Conservation (phyloP, 805 yeast species). For the Ogataea henricii region DNA sequence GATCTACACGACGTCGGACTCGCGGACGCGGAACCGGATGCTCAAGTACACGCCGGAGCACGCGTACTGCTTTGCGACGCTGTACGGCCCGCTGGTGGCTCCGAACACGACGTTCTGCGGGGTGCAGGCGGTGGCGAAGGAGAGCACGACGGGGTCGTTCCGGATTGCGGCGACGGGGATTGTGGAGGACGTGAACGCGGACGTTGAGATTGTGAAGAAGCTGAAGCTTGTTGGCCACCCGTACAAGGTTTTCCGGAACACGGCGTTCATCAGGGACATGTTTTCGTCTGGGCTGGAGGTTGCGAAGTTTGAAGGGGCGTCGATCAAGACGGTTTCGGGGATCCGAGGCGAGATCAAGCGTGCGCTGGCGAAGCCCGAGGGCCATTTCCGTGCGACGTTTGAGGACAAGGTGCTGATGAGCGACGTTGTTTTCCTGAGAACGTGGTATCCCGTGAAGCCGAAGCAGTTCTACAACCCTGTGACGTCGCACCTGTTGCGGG, state of each 20-base stretch:
- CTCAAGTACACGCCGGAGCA: constrained; percentile 98
- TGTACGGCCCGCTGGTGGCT: constrained; percentile 95
- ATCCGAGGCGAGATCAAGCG: constrained; percentile 96
- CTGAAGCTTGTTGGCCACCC: constrained; percentile 95
- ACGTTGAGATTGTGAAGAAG: constrained; percentile 91
- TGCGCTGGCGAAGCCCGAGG: constrained; percentile 92
- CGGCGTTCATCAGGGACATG: constrained; percentile 98
- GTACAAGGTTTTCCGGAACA: constrained; percentile 87
- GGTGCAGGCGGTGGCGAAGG: constrained; percentile 81
- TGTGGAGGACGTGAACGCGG: constrained; percentile 88
- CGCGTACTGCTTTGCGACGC: constrained; percentile 92
- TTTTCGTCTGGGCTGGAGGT: constrained; percentile 89
- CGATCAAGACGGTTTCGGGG: constrained; percentile 94
- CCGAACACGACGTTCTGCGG: constrained; percentile 98
- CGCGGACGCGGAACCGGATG: constrained; percentile 97
- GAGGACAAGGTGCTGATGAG: constrained; percentile 93
- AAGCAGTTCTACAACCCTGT: constrained; percentile 95
- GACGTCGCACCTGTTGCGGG: constrained; percentile 74
- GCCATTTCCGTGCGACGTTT: constrained; percentile 93
- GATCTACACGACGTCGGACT: constrained; percentile 92
- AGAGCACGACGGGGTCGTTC: constrained; percentile 84
- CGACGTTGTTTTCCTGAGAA: constrained; percentile 85
- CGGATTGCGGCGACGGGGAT: constrained; percentile 97
- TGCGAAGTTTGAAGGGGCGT: constrained; percentile 97
- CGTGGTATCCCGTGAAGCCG: constrained; percentile 95